Conservation (phyloP, 306 rosid genomes). For the Dryas drummondii region DNA sequence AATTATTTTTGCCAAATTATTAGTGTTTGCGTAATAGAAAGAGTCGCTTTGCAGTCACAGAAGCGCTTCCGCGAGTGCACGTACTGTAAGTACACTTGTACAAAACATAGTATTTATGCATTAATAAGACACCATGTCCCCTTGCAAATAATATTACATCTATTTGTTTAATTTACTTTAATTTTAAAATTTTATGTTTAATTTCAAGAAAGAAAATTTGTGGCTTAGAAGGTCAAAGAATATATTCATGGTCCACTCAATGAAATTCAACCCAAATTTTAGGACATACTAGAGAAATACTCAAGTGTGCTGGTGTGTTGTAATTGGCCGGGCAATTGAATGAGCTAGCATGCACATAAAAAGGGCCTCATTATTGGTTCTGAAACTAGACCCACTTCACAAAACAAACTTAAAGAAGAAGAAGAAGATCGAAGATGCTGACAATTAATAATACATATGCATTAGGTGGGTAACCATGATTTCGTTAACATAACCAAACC, state of each 20-base stretch:
- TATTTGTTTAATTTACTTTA: too few species aligned
- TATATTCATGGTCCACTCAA: not conserved
- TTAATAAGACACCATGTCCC: too few species aligned
- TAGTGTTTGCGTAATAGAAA: too few species aligned
- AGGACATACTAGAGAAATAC: not conserved
- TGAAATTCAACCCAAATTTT: not conserved
- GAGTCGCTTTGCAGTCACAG: too few species aligned
- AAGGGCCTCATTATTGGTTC: slow-evolving; percentile 1
- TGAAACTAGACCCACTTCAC: slow-evolving; percentile 12
- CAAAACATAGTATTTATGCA: too few species aligned
- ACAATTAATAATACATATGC: not conserved
- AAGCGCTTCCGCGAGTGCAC: too few species aligned
- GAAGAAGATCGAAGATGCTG: too few species aligned
- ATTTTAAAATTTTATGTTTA: not conserved
- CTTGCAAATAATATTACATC: too few species aligned
- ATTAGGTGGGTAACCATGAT: not conserved
- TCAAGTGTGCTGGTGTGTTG: slow-evolving; percentile 1
- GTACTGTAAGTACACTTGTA: too few species aligned
- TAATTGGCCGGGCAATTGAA: slow-evolving; percentile 18
- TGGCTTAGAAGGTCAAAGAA: not conserved
- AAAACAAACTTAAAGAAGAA: slow-evolving; percentile 1
- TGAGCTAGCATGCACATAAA: not conserved
- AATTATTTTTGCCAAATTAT: too few species aligned
- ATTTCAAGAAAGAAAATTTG: not conserved
- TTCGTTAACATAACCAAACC: slow-evolving; percentile 14